Conservation (phyloP, 2,329 filamentous ascomycete species). For the Neofusicoccum kwambonambiense region DNA sequence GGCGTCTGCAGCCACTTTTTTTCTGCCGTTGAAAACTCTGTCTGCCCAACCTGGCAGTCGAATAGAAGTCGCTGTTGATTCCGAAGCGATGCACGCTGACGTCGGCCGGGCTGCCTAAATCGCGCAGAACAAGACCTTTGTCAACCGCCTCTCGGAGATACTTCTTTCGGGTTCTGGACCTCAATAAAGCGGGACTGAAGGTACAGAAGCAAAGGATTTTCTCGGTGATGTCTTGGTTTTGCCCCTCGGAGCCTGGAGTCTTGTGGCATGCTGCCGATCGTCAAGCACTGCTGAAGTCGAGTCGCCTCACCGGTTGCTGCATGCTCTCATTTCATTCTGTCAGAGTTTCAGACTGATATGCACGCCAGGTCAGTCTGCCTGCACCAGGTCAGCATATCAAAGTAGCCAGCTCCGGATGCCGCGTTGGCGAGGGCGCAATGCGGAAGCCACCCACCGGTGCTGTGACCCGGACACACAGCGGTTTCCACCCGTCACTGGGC, state of each 20-base stretch:
- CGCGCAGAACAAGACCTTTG: not conserved
- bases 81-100: constrained; percentile 15
- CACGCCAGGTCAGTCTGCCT: too few relatives aligned
- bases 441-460: not conserved
- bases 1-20: constrained; percentile 3
- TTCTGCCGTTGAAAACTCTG: not conserved
- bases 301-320: not conserved
- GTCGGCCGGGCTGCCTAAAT: constrained; percentile 7
- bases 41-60: not conserved
- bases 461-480: not conserved
- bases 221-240: not conserved
- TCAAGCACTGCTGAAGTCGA: not conserved
- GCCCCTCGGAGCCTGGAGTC: not conserved
- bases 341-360: too few relatives aligned
- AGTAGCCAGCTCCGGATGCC: too few relatives aligned
- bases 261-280: not conserved
- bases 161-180: not conserved
- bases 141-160: constrained; percentile 7
- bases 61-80: constrained; percentile 5
- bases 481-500: not conserved
- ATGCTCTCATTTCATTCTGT: too few relatives aligned
- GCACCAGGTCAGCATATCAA: too few relatives aligned
- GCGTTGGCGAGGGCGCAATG: not conserved
- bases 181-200: constrained; percentile 5
- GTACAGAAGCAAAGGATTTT: not conserved